phyloP scores from a whole-genome alignment of 1,139 yeast genomes.

The Candida pseudocylindracea region DNA sequence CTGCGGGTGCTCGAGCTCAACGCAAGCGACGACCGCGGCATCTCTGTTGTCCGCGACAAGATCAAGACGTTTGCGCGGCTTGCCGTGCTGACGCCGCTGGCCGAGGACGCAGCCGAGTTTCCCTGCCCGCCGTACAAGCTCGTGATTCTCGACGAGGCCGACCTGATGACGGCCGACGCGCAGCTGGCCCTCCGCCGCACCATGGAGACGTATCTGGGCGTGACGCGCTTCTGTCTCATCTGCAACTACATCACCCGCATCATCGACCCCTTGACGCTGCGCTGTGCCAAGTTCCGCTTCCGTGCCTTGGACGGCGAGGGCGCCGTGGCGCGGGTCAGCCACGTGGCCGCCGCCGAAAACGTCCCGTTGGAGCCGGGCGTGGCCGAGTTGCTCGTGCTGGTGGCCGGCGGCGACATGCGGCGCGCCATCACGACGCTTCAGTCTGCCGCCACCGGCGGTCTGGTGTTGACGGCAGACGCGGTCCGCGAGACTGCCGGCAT shows the following conservation, averaged over 20 bases:
- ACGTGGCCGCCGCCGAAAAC: conserved; percentile 29
- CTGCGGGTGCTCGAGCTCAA: conserved; percentile 74
- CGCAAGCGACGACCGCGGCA: conserved; percentile 95
- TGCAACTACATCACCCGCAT: conserved; percentile 93
- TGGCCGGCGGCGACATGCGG: conserved; percentile 79
- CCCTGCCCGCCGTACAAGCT: conserved; percentile 94
- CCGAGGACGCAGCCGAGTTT: conserved; percentile 41
- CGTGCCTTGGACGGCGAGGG: conserved; percentile 49
- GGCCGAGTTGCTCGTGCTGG: conserved; percentile 12
- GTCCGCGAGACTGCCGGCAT: conserved; percentile 73
- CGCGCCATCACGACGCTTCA: conserved; percentile 83
- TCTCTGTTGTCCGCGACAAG: conserved; percentile 79
- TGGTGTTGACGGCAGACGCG: conserved; percentile 15
- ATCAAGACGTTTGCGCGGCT: conserved; percentile 82
- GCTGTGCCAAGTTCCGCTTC: conserved; percentile 91
- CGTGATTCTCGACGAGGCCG: conserved; percentile 83
- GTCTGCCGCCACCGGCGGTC: conserved; percentile 30
- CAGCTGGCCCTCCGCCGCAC: conserved; percentile 90
- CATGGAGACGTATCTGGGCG: conserved; percentile 83
- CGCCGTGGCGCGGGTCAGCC: conserved; percentile 44
- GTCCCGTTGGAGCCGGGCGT: conserved; percentile 23
- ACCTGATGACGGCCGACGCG: conserved; percentile 97
- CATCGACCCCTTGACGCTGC: conserved; percentile 86
- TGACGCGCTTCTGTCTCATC: conserved; percentile 80
- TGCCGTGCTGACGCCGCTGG: conserved; percentile 61